A percentile compares a stretch with the other conserved stretches of the same genome.
These are phyloP conservation scores for Sphagnum fallax DNA, from an alignment of 228 moss, liverwort and hornwort species.

Conservation along the genomic window DNA sequence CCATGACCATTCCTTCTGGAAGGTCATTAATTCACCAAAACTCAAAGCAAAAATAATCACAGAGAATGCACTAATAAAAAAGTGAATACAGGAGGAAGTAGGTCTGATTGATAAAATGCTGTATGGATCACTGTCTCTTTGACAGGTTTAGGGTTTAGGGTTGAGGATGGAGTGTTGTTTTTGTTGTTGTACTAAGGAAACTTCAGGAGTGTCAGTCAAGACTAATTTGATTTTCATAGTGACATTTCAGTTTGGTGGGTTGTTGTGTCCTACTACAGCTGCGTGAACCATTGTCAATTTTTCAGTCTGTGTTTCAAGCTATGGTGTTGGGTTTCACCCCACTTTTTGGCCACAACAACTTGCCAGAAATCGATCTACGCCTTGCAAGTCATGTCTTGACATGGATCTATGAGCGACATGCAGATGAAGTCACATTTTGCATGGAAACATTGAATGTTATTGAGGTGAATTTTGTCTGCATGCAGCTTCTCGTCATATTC, in stretches of 20 bases:
- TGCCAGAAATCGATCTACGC: conserved; percentile 94
- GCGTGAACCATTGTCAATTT: conserved; percentile 81
- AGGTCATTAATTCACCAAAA: conserved; percentile 19
- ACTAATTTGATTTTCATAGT: too few relatives aligned
- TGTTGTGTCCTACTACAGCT: conserved; percentile 25
- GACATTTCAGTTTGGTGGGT: too few relatives aligned
- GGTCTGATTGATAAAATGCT: too few relatives aligned
- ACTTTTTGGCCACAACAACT: conserved; percentile 84
- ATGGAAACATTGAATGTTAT: conserved; percentile 89
- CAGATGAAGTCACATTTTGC: conserved; percentile 78
- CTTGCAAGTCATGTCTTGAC: conserved; percentile 87
- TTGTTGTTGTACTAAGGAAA: too few relatives aligned
- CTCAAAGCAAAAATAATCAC: too few relatives aligned
- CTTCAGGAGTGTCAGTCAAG: too few relatives aligned
- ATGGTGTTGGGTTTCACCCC: conserved; percentile 97
- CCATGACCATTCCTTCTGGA: conserved; percentile 71
- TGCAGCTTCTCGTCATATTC: too few relatives aligned
- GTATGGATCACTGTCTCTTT: too few relatives aligned
- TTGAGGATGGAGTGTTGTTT: too few relatives aligned
- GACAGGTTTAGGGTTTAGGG: too few relatives aligned
- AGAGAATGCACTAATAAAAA: too few relatives aligned
- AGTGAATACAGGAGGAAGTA: too few relatives aligned
- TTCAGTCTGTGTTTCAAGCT: conserved; percentile 96
- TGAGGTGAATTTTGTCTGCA: conserved; percentile 41
- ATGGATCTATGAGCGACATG: conserved; percentile 90